Base-by-base conservation (phyloP, 176 grass and related monocot genomes). In the Pontederia crassipes region DNA sequence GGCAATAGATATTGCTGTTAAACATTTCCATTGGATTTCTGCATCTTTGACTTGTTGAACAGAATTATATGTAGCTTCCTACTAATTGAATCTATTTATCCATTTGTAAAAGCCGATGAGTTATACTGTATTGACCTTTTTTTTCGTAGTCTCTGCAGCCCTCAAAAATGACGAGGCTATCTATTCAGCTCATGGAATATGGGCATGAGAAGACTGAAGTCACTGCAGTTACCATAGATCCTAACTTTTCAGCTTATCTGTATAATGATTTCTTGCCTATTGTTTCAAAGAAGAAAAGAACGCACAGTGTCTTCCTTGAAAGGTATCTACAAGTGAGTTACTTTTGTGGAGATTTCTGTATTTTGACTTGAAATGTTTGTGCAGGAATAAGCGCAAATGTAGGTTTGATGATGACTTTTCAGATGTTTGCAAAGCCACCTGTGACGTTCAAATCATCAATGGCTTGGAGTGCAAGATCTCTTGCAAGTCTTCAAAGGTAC, bases 401-500 rank as follows among this genome's bases (percentile, higher is more conserved):
- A 76, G 46, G 57, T 75, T 56, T 51, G 80, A 68, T 10, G 87
- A 88, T 9, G 87, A 89, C 26, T 62, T 70, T 65, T 83, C 74
- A 49, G 56, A 68, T 72, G 82, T 66, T 32, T 59, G 68, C 60
- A 81, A 86, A 64, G 60, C 77, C 47, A 85, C 88, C 74, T 75
- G 85, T 71, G 77, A 40, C 59, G 74, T 92, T 69, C 81, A 63
- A 68, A 74, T 98, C 67, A 65, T 72, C 56, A 98, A 98, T 74
- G 87, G 87, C 46, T 85, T 98, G 72, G 93, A 98, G 67, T 98
- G 93, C 84, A 98, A 98, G 82, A 82, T 98, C 70, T 83, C 87
- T 17, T 79, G 84, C 76, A 82, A 58, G 71, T 77, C 79, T 40
- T 92, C 87, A 14, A 98, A 98, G 84, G 93, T 92, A 54, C 20